A percentile compares a stretch with the other conserved stretches of the same genome.
Conservation (phyloP, 2,329 filamentous ascomycete species). For the Tolypocladium endophyticum region DNA sequence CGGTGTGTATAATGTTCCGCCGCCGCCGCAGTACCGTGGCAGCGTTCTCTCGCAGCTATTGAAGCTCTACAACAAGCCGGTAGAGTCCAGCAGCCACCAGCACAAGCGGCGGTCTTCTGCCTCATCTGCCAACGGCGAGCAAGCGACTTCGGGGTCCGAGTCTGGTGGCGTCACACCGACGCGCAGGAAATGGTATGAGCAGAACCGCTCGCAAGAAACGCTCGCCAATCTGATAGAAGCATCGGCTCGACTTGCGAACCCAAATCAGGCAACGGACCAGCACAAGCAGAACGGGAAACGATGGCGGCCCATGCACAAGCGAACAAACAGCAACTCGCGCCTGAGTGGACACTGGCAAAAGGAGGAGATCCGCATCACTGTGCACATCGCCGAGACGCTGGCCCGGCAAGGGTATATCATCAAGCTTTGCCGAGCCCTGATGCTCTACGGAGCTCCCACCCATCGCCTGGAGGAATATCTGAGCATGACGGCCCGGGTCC, state of each 20-base stretch:
- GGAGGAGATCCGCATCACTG: constrained; percentile 34
- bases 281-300: constrained; percentile 16
- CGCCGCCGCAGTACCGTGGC: constrained; percentile 30
- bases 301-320: constrained; percentile 24
- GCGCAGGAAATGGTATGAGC: constrained; percentile 36
- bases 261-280: constrained; percentile 7
- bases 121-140: constrained; percentile 15
- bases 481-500: constrained; percentile 69
- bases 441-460: constrained; percentile 81
- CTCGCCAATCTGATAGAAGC: constrained; percentile 35
- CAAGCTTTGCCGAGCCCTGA: constrained; percentile 72
- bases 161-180: constrained; percentile 31
- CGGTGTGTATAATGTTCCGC: constrained; percentile 28
- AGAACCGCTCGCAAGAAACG: constrained; percentile 35
- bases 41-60: constrained; percentile 35
- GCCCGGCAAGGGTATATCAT: constrained; percentile 73
- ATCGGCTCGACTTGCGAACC: constrained; percentile 20
- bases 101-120: constrained; percentile 14
- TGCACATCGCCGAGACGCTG: constrained; percentile 55
- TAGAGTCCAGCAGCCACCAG: constrained; percentile 13
- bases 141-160: constrained; percentile 20
- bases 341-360: constrained; percentile 29
- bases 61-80: constrained; percentile 34
- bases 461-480: constrained; percentile 87
- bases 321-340: constrained; percentile 22